These are phyloP conservation scores for Kwoniella dejecticola DNA, from an alignment of 768 basidiomycete species.

Conservation along the genomic window DNA sequence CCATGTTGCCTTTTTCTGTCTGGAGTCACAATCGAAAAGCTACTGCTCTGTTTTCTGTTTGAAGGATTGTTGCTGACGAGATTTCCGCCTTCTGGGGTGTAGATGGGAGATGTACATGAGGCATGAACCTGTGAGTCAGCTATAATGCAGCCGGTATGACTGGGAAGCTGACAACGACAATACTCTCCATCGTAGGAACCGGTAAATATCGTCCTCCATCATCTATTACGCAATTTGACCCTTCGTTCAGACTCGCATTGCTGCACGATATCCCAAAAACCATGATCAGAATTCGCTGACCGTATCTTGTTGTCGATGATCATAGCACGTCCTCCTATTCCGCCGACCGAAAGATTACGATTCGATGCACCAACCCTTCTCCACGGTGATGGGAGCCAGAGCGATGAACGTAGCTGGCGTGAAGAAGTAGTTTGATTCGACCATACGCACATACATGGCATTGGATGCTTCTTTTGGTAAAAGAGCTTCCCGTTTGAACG, in stretches of 20 bases:
- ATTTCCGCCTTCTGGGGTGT: neutral
- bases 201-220: constrained; percentile 21
- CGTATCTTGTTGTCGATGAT: neutral
- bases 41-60: neutral
- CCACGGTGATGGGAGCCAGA: constrained; percentile 26
- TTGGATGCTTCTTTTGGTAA: no score
- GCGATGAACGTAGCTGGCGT: constrained; percentile 28
- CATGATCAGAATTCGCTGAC: neutral
- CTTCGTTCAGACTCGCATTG: no score
- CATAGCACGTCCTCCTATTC: constrained; percentile 92
- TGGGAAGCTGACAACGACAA: constrained; percentile 8
- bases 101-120: constrained; percentile 55
- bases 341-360: constrained; percentile 62
- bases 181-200: constrained; percentile 40
- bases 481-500: no score
- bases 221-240: no score
- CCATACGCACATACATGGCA: no score
- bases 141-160: neutral
- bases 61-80: no score
- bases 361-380: constrained; percentile 32
- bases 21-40: neutral
- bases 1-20: neutral
- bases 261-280: neutral
- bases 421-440: constrained; percentile 14
- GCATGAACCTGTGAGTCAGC: constrained; percentile 46